Percentiles rank a stretch among this genome's conserved stretches.
Conservation (phyloP, 192 early-diverging fungal genomes). For the Dissophora globulifera region DNA sequence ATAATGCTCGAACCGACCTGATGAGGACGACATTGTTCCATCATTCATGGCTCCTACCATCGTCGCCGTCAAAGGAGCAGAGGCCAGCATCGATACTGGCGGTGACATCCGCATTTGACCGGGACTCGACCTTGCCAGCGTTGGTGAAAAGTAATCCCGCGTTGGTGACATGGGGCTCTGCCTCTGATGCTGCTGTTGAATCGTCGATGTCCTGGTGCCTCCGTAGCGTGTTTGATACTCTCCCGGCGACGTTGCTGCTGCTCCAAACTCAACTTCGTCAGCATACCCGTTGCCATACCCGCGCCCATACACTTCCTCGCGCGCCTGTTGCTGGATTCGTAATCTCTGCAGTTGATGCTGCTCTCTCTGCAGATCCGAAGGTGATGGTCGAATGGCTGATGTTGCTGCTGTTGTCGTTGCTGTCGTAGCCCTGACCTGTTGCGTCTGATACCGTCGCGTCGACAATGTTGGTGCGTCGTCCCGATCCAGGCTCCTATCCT, state of each 20-base stretch:
- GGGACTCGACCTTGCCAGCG: neutral
- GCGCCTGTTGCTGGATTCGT: slow-evolving; percentile 22
- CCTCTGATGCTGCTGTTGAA: neutral
- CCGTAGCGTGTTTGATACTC: neutral
- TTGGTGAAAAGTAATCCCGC: slow-evolving; percentile 16
- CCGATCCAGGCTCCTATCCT: no score
- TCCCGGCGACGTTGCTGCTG: neutral
- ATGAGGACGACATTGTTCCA: no score
- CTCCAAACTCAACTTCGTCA: neutral
- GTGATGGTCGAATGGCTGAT: slow-evolving; percentile 1
- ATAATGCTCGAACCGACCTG: slow-evolving; percentile 30
- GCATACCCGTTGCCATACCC: slow-evolving; percentile 15
- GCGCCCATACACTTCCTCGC: slow-evolving; percentile 24
- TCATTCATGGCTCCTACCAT: no score
- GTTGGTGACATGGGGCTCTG: slow-evolving; percentile 15
- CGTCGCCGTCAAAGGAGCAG: neutral
- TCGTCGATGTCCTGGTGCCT: neutral
- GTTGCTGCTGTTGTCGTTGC: neutral
- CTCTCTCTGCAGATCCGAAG: slow-evolving; percentile 18
- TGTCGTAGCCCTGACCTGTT: neutral
- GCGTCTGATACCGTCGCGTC: neutral
- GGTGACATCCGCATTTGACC: slow-evolving; percentile 9
- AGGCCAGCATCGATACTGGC: neutral
- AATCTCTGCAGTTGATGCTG: slow-evolving; percentile 26
- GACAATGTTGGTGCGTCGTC: neutral